These are phyloP conservation scores for Selenicereus undatus DNA, from an alignment of 148 eudicot genomes.

Conservation along the genomic window DNA sequence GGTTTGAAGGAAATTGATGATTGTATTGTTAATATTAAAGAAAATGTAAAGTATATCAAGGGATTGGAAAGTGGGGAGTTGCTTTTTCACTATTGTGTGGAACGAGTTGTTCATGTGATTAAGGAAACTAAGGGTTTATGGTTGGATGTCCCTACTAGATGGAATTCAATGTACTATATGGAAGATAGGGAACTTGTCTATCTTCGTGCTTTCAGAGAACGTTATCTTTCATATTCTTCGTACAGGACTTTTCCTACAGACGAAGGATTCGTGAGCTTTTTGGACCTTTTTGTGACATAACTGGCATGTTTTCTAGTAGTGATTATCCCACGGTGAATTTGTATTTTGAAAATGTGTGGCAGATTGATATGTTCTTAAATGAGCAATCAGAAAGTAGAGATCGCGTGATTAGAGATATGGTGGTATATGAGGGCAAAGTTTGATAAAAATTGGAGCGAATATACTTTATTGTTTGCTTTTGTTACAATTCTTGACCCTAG, in stretches of 20 bases:
- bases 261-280: slow-evolving; percentile 1
- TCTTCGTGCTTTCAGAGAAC: not conserved
- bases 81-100: not conserved
- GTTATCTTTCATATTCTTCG: not conserved
- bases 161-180: not conserved
- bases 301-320: slow-evolving; percentile 14
- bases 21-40: no score
- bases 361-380: not conserved
- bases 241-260: not conserved
- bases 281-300: not conserved
- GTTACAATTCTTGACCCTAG: slow-evolving; percentile 15
- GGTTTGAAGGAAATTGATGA: no score
- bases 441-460: not conserved
- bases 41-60: no score
- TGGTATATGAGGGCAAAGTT: not conserved
- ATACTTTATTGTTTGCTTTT: not conserved
- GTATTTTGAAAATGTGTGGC: slow-evolving; percentile 17
- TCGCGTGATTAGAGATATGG: not conserved
- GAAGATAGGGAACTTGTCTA: not conserved
- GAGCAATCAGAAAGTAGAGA: not conserved
- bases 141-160: not conserved
- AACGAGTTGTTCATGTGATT: not conserved
- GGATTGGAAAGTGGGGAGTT: no score
- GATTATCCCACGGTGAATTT: slow-evolving; percentile 19
- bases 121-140: not conserved